Evolutionary conservation across 768 basidiomycete species (phyloP), one percentile per base, ranked within the genome.

Genomic region (Epithele typhae): DNA sequence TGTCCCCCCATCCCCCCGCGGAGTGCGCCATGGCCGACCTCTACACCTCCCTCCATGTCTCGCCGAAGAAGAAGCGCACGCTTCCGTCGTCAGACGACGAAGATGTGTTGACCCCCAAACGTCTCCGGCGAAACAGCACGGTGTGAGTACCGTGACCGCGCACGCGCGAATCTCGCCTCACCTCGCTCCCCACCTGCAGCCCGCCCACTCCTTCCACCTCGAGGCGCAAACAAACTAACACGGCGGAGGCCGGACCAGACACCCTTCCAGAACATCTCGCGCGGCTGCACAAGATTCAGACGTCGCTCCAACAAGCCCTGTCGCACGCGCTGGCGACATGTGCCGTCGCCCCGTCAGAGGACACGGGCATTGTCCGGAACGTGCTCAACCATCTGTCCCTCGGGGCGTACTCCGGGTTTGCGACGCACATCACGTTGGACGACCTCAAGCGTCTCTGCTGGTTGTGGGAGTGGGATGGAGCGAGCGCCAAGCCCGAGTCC

Each of bases 391-490:
- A 90, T 57, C 60, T 85, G 40, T 84, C 89, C 30, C 63, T 89
- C 38, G 71, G 71, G 40, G 81, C 82, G 22, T 88, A 88, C 61
- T 59, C 78, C 25, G 87, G 86, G 8, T 67, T 91, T 35, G 68
- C 76, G 1, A 74, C 80, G 3, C 76, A 78, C 45, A 81, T 88
- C 53, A 74, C 76, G 25, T 52, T 80, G n/a, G 77, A 82, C 40
- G 89, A 90, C 57, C 69, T 92, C 37, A 78, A 71, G 46, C 74
- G 84, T 48, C 74, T 92, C 17, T 91, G 89, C 65, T 92, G 90
- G 89, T 49, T 92, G 14, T 91, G 90, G 87, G 90, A 92, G 61
- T 92, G 90, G 90, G 82, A 89, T 58, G 75, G 76, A 5, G 64
- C 75, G 36, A 51, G 69, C 5, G 43, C 77, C 3, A 69, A 74